A percentile compares a stretch with the other conserved stretches of the same genome.
These are phyloP conservation scores for Macrolepiota dolichaula DNA, from an alignment of 768 basidiomycete genomes.

Conservation along the genomic window DNA sequence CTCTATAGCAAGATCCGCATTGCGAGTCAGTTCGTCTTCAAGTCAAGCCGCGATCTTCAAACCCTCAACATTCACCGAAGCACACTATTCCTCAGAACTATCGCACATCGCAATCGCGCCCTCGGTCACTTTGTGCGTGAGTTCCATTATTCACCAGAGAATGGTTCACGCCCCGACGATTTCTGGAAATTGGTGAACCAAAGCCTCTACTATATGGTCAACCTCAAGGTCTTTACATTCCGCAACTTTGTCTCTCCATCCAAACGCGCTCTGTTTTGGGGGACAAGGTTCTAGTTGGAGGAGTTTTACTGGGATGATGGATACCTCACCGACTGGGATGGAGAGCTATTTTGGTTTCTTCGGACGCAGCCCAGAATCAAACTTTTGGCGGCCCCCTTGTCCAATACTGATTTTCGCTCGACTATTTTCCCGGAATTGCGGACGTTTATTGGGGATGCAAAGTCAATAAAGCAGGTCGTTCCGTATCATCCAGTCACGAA, in stretches of 20 bases:
- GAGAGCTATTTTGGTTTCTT: not conserved
- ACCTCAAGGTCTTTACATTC: not conserved
- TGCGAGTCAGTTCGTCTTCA: not conserved
- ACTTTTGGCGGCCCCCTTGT: not conserved
- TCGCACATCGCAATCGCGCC: not conserved
- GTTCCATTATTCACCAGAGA: not conserved
- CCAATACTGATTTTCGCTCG: not conserved
- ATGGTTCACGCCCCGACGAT: not conserved
- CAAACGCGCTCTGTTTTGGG: not conserved
- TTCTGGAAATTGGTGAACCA: not conserved
- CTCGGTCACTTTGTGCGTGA: not conserved
- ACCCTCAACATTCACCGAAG: not conserved
- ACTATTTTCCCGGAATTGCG: not conserved
- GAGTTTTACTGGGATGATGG: slow-evolving; percentile 1
- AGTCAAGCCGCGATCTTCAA: not conserved
- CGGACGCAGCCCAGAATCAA: not conserved
- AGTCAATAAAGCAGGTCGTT: not conserved
- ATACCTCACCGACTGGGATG: not conserved
- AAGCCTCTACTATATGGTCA: not conserved
- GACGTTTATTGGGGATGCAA: not conserved
- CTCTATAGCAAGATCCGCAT: not conserved
- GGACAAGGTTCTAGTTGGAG: not conserved
- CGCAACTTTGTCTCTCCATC: not conserved
- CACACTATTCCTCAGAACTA: not conserved
- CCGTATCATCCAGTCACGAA: not conserved